Base-by-base conservation (phyloP, 1,139 yeast species). In the Debaryomyces fabryi region DNA sequence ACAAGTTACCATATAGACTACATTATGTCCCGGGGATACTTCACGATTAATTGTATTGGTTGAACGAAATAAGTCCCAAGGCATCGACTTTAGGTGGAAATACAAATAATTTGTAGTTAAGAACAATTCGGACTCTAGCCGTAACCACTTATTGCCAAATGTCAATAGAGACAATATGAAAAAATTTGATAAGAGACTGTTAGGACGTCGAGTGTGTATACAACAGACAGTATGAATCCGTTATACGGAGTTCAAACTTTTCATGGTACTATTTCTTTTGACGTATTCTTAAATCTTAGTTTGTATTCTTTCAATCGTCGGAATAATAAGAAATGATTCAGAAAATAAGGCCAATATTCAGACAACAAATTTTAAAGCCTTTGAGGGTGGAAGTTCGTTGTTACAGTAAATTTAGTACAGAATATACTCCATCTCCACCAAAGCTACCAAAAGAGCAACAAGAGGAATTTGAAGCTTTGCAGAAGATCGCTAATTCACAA, bases 401-500 rank as follows among this genome's bases (percentile, higher is more conserved):
- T 21, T 60, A 54, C 45, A 49, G 62, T 45, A 71, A 69, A 46
- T 65, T 72, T 49, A 42, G 58, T 8, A 60, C 67, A 21, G 72
- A 71, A 36, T 58, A 49, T 47, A 60, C 60, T 6, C 95, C 97
- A 1, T 80, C 87, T 2, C 99, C 99, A 9, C 97, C 96, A 32
- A 81, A 83, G 52, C 76, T 93, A 21, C 89, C 96, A 15, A 82
- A 84, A 55, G 88, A 89, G 58, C 93, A 92, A 44, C 99, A 93
- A 66, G 90, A 86, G 58, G 99, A 93, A 69, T 93, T 93, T 67
- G 98, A 93, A 63, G 76, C 79, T 43, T 79, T 93, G 40, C 96
- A 91, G 61, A 83, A 81, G 61, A 78, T 85, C 40, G 98, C 98
- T 1, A 83, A 80, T 57, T 82, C 95, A 0, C 93, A 86, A 64